phyloP scores from a whole-genome alignment of 2,329 filamentous ascomycete species.

The Tolypocladium guangdongense region DNA sequence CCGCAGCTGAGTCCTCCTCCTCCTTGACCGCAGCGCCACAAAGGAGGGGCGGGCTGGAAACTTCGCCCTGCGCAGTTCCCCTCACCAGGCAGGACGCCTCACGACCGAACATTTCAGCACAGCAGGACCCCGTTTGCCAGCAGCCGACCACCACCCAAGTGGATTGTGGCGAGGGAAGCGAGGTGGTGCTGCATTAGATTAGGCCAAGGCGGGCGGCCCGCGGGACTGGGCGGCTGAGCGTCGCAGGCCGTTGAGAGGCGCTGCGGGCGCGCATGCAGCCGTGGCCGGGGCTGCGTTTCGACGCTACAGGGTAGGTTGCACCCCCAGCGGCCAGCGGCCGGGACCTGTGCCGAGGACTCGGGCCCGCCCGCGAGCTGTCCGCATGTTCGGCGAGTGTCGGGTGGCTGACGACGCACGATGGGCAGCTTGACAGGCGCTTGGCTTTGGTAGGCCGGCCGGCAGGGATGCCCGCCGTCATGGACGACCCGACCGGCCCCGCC shows the following conservation, averaged over 20 bases:
- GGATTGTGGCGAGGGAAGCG: neutral
- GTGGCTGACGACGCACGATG: neutral
- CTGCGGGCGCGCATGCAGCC: no score
- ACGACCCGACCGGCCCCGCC: conserved; percentile 61
- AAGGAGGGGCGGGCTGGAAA: conserved; percentile 5
- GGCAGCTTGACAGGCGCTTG: neutral
- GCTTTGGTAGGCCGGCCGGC: conserved; percentile 4
- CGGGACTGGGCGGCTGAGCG: neutral
- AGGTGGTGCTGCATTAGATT: neutral
- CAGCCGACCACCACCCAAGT: neutral
- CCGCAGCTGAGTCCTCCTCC: no score
- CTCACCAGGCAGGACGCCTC: conserved; percentile 22
- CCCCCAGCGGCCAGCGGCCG: neutral
- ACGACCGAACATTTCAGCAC: conserved; percentile 35
- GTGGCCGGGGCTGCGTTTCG: no score
- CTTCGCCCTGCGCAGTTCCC: conserved; percentile 21
- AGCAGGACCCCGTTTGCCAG: conserved; percentile 9
- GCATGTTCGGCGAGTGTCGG: neutral
- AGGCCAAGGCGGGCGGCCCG: neutral
- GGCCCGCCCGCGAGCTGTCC: neutral
- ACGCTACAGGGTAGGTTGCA: neutral
- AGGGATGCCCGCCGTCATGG: conserved; percentile 67
- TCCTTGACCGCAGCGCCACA: neutral
- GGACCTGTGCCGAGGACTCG: neutral
- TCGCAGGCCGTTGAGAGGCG: neutral